These are phyloP conservation scores for Ceratobasidium papillatum DNA, from an alignment of 1,284 basidiomycete genomes.

Conservation along the genomic window DNA sequence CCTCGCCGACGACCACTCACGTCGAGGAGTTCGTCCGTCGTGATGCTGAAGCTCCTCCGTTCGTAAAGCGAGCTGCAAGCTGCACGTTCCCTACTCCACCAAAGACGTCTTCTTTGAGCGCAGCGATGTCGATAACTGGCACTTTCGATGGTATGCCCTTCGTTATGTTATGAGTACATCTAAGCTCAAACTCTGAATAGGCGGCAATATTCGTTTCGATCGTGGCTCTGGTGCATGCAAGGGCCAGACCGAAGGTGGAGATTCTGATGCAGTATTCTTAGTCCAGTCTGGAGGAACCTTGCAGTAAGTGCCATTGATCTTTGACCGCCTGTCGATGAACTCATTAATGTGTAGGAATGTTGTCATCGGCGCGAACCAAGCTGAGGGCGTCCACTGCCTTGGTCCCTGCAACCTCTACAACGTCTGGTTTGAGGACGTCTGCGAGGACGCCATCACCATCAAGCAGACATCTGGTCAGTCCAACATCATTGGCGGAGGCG, in stretches of 20 bases:
- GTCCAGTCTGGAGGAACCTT: conserved; percentile 54
- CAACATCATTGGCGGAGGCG: conserved; percentile 42
- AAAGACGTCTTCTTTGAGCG: conserved; percentile 2
- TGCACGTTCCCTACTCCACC: too few species aligned
- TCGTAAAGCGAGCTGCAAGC: conserved; percentile 12
- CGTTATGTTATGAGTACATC: background rate
- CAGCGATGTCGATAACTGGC: background rate
- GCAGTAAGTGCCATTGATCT: background rate
- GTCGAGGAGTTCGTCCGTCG: conserved; percentile 16
- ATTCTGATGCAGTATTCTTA: conserved; percentile 37
- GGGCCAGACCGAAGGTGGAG: conserved; percentile 36
- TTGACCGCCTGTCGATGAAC: background rate
- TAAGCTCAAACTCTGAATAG: background rate
- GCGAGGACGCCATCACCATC: conserved; percentile 49
- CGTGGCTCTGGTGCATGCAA: conserved; percentile 29
- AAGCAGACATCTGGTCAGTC: conserved; percentile 39
- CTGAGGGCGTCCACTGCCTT: too few species aligned
- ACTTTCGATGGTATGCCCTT: conserved; percentile 1
- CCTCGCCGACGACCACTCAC: conserved; percentile 16
- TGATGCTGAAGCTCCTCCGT: conserved; percentile 7
- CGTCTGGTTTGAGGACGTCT: conserved; percentile 59
- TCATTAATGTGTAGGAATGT: conserved; percentile 49
- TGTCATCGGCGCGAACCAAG: conserved; percentile 55
- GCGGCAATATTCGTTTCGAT: conserved; percentile 18
- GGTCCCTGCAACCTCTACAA: too few species aligned